Conservation (phyloP, 2,329 filamentous ascomycete genomes). For the Onygenales sp. region DNA sequence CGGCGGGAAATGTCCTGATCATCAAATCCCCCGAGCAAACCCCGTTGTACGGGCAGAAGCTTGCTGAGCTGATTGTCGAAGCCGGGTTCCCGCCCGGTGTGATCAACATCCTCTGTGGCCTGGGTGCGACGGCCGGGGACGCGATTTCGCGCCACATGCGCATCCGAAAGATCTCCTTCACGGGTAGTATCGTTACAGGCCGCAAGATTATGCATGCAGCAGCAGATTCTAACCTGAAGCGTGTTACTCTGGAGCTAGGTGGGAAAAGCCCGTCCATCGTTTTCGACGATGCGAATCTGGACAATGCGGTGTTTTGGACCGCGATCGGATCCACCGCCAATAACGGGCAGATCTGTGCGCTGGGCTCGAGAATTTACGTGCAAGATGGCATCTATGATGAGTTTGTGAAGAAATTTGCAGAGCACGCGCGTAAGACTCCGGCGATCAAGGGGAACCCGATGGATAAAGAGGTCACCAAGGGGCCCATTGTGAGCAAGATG, state of each 20-base stretch:
- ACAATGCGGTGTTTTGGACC: conserved; percentile 59
- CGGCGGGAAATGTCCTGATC: conserved; percentile 53
- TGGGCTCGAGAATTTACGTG: conserved; percentile 52
- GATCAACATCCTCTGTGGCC: conserved; percentile 59
- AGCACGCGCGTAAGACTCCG: conserved; percentile 61
- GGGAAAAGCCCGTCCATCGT: conserved; percentile 56
- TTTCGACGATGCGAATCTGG: conserved; percentile 55
- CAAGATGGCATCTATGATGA: conserved; percentile 74
- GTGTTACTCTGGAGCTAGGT: conserved; percentile 57
- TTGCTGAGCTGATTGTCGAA: conserved; percentile 46
- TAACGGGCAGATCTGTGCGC: conserved; percentile 53
- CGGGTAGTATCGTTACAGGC: conserved; percentile 52
- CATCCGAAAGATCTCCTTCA: conserved; percentile 56
- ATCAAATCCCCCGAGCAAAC: conserved; percentile 61
- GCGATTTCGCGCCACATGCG: conserved; percentile 54
- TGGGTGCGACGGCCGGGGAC: conserved; percentile 69
- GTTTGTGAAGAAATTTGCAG: conserved; percentile 69
- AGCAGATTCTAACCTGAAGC: conserved; percentile 55
- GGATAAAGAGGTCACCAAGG: conserved; percentile 85
- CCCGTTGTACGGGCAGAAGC: conserved; percentile 56
- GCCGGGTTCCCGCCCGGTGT: conserved; percentile 55
- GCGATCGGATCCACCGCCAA: conserved; percentile 50
- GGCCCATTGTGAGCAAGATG: conserved; percentile 46
- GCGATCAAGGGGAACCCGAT: conserved; percentile 65
- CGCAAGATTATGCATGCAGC: conserved; percentile 53